These are phyloP conservation scores for Firmiana major DNA, from an alignment of 345 rosid genomes.

Conservation along the genomic window DNA sequence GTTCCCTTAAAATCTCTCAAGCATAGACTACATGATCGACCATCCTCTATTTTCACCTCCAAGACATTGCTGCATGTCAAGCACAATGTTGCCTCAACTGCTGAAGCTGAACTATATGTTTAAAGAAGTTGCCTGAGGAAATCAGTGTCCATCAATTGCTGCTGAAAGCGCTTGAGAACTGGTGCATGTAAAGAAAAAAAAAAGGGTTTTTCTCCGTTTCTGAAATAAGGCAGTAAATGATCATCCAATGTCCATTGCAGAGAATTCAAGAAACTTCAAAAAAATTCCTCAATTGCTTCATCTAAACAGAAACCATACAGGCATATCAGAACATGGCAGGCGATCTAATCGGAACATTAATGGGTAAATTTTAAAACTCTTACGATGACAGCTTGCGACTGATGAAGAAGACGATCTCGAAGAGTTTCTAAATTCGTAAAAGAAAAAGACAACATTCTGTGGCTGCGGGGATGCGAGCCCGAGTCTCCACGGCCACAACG, in stretches of 20 bases:
- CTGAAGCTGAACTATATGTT: too few species aligned
- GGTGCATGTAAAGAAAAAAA: neutral
- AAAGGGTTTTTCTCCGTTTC: neutral
- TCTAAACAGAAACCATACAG: neutral
- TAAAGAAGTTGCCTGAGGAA: too few species aligned
- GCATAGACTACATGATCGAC: neutral
- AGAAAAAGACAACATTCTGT: neutral
- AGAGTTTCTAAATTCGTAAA: neutral
- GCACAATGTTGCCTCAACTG: too few species aligned
- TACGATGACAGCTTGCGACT: slow-evolving; percentile 4
- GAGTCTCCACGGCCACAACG: slow-evolving; percentile 95
- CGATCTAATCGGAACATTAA: neutral
- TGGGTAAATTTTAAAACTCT: neutral
- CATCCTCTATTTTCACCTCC: neutral
- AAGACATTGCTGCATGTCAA: neutral
- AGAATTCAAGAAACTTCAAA: neutral
- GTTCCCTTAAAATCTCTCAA: too few species aligned
- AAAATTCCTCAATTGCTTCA: neutral
- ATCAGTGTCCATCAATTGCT: neutral
- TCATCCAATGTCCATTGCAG: slow-evolving; percentile 7
- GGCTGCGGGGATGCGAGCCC: slow-evolving; percentile 20
- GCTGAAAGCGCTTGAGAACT: slow-evolving; percentile 1
- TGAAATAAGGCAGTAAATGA: slow-evolving; percentile 15
- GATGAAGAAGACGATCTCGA: neutral
- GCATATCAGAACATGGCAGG: neutral